Evolutionary conservation across 108 stramenopile genomes (phyloP).

Genomic region (Conticribra weissflogii): DNA sequence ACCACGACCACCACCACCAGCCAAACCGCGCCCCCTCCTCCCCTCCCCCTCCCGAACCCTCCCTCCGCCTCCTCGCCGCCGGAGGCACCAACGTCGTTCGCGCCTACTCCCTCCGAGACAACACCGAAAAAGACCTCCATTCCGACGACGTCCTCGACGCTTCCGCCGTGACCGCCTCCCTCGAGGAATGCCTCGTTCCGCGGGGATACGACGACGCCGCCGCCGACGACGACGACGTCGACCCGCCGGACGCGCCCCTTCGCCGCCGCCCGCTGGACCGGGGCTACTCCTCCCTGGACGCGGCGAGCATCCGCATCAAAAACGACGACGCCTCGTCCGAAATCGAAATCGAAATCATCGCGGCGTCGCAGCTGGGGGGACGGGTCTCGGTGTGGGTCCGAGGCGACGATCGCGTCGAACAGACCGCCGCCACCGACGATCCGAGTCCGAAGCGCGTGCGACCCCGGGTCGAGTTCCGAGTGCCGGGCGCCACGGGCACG

Average conservation of each 20-base stretch:
- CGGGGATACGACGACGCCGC: constrained; percentile 4
- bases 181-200: constrained; percentile 31
- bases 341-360: constrained; percentile 44
- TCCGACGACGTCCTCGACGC: constrained; percentile 34
- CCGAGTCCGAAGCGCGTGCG: too few relatives aligned
- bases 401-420: too few relatives aligned
- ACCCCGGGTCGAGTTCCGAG: too few relatives aligned
- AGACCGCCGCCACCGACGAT: too few relatives aligned
- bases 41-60: constrained; percentile 6
- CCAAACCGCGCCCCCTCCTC: not conserved
- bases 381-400: constrained; percentile 39
- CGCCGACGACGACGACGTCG: too few relatives aligned
- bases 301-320: constrained; percentile 32
- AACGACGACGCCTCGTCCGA: constrained; percentile 22
- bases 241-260: too few relatives aligned
- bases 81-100: constrained; percentile 38
- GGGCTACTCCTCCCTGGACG: constrained; percentile 43
- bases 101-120: constrained; percentile 39
- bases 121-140: constrained; percentile 20
- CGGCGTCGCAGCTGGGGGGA: constrained; percentile 39
- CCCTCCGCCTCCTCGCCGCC: constrained; percentile 37
- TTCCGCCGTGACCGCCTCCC: constrained; percentile 23
- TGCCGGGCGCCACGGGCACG: constrained; percentile 44
- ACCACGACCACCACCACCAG: not conserved
- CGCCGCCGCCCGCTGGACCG: too few relatives aligned